A percentile compares a stretch with the other conserved stretches of the same genome.
Evolutionary conservation across 164 flowering plant genomes (phyloP).

Genomic region (Chimonanthus praecox): DNA sequence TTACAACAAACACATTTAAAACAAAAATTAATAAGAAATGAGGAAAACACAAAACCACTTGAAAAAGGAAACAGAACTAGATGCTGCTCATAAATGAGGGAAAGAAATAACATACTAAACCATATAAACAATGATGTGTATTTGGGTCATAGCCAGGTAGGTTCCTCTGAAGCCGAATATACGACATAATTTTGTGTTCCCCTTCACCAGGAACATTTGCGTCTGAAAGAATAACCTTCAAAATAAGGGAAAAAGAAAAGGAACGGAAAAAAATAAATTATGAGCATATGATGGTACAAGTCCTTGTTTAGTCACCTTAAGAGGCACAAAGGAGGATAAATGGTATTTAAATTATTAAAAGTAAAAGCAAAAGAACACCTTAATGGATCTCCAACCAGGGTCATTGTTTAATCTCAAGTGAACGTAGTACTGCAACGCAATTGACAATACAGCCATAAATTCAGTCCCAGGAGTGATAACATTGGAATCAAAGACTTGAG

Average conservation of each 20-base stretch:
- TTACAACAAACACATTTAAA: neutral
- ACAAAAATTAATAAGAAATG: neutral
- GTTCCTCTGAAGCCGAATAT: conserved; percentile 90
- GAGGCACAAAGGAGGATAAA: neutral
- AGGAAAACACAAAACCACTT: neutral
- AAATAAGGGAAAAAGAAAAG: conserved; percentile 3
- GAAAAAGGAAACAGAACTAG: neutral
- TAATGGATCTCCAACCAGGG: conserved; percentile 84
- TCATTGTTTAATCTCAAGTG: conserved; percentile 84
- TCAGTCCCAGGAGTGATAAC: conserved; percentile 96
- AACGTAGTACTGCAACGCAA: conserved; percentile 84
- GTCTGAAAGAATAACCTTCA: conserved; percentile 95
- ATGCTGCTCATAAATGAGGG: neutral
- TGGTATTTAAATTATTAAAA: neutral
- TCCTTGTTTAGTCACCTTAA: neutral
- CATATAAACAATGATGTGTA: conserved; percentile 97
- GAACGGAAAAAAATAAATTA: neutral
- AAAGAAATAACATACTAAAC: conserved; percentile 62
- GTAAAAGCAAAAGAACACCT: conserved; percentile 38
- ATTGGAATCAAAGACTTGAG: conserved; percentile 89
- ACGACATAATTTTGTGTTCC: conserved; percentile 95
- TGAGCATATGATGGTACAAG: conserved; percentile 5
- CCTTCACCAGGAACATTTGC: conserved; percentile 99
- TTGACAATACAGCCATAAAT: conserved; percentile 84
- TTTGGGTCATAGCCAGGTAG: conserved; percentile 94